phyloP scores from a whole-genome alignment of 2,329 filamentous ascomycete species.

The Alternaria dauci region DNA sequence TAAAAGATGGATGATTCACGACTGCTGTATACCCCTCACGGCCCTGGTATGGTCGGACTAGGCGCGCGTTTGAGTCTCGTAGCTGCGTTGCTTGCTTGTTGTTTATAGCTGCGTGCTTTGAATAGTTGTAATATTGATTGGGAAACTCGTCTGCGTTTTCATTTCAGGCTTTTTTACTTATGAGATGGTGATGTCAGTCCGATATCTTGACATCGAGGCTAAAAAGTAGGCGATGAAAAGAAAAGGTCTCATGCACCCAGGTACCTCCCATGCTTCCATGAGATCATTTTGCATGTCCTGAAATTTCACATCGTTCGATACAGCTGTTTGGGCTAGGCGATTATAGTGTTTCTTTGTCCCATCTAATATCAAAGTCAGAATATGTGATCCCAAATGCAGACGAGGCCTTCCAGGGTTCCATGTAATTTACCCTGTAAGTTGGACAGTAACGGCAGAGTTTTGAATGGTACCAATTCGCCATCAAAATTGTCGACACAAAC shows the following conservation, averaged over 20 bases:
- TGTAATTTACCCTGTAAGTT: background rate
- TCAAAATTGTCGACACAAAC: background rate
- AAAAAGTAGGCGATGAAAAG: background rate
- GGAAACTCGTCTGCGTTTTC: background rate
- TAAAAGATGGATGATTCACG: constrained; percentile 9
- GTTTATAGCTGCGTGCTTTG: background rate
- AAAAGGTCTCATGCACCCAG: background rate
- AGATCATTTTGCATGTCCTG: background rate
- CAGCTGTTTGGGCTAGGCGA: background rate
- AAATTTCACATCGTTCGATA: background rate
- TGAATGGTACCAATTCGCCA: background rate
- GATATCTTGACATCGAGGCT: background rate
- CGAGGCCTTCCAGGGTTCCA: background rate
- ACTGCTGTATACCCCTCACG: constrained; percentile 8
- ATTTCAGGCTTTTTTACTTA: background rate
- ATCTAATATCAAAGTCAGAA: background rate
- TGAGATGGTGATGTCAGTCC: background rate
- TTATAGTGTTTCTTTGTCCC: background rate
- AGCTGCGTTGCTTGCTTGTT: background rate
- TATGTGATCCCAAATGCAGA: background rate
- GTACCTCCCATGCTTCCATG: background rate
- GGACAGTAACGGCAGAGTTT: background rate
- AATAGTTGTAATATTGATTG: background rate
- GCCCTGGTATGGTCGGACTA: background rate
- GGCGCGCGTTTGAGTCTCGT: constrained; percentile 1